Evolutionary conservation across 805 yeast species (phyloP).

Genomic region (Candida namnaoensis): DNA sequence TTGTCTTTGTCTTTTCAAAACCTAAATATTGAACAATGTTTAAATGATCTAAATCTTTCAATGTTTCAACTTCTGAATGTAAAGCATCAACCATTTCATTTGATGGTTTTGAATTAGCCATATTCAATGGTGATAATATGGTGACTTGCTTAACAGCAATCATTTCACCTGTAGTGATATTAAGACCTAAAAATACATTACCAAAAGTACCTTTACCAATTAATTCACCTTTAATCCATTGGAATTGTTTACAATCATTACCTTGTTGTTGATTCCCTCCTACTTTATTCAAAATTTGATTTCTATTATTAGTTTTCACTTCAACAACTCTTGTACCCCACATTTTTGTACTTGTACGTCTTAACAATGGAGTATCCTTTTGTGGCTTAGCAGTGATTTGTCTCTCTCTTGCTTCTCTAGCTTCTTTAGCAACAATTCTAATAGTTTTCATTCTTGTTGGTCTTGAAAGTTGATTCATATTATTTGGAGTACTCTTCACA

Average conservation of each 20-base stretch:
- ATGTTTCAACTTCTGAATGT: conserved; percentile 83
- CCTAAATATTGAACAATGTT: conserved; percentile 96
- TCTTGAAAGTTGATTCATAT: conserved; percentile 12
- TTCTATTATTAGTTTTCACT: conserved; percentile 65
- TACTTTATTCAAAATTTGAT: conserved; percentile 28
- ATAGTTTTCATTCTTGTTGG: conserved; percentile 80
- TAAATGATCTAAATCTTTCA: conserved; percentile 88
- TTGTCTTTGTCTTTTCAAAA: conserved; percentile 65
- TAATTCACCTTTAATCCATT: conserved; percentile 96
- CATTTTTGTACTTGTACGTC: conserved; percentile 84
- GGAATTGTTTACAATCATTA: conserved; percentile 76
- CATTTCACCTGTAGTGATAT: conserved; percentile 97
- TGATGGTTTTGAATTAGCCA: conserved; percentile 30
- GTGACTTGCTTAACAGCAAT: conserved; percentile 95
- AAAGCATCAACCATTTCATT: conserved; percentile 71
- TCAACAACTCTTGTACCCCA: conserved; percentile 96
- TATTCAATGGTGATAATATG: conserved; percentile 34
- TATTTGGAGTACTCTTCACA: conserved; percentile 8
- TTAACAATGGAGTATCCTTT: conserved; percentile 39
- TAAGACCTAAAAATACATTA: conserved; percentile 81
- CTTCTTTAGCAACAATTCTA: conserved; percentile 89
- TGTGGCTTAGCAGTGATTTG: conserved; percentile 46
- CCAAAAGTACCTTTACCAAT: conserved; percentile 98
- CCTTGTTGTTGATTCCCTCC: conserved; percentile 35
- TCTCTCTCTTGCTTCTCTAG: conserved; percentile 51